phyloP scores from a whole-genome alignment of 176 grass and related monocot genomes.

The Rhynchospora breviuscula region DNA sequence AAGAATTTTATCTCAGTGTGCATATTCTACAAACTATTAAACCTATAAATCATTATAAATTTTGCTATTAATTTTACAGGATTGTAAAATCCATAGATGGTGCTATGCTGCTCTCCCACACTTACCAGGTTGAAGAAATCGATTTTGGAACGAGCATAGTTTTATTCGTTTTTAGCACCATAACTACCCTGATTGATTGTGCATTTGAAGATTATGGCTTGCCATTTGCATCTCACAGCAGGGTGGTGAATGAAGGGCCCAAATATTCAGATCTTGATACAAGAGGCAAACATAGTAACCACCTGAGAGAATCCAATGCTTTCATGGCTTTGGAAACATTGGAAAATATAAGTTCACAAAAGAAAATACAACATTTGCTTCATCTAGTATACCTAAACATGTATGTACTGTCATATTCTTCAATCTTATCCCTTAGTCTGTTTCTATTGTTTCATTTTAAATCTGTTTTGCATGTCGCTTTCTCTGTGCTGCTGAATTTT shows the following conservation, averaged over 20 bases:
- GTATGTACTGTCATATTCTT: constrained; percentile 33
- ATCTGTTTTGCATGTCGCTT: background rate
- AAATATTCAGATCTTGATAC: constrained; percentile 40
- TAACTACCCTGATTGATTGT: constrained; percentile 48
- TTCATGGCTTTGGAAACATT: constrained; percentile 62
- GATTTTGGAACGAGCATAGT: constrained; percentile 21
- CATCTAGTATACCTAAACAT: constrained; percentile 72
- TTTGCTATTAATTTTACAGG: constrained; percentile 16
- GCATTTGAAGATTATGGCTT: constrained; percentile 72
- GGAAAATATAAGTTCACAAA: constrained; percentile 58
- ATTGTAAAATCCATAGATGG: constrained; percentile 17
- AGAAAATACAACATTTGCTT: constrained; percentile 66
- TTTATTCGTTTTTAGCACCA: constrained; percentile 16
- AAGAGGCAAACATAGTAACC: constrained; percentile 37
- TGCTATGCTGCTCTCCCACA: constrained; percentile 8
- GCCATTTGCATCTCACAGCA: constrained; percentile 25
- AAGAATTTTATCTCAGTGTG: background rate
- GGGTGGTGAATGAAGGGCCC: constrained; percentile 29
- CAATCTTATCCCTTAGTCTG: background rate
- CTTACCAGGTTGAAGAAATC: constrained; percentile 24
- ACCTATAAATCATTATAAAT: background rate
- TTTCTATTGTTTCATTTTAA: background rate
- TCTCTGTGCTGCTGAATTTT: background rate
- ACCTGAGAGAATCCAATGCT: constrained; percentile 51
- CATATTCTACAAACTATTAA: constrained; percentile 16